These are phyloP conservation scores for Stagonosporopsis vannaccii DNA, from an alignment of 2,329 filamentous ascomycete species.

Conservation along the genomic window DNA sequence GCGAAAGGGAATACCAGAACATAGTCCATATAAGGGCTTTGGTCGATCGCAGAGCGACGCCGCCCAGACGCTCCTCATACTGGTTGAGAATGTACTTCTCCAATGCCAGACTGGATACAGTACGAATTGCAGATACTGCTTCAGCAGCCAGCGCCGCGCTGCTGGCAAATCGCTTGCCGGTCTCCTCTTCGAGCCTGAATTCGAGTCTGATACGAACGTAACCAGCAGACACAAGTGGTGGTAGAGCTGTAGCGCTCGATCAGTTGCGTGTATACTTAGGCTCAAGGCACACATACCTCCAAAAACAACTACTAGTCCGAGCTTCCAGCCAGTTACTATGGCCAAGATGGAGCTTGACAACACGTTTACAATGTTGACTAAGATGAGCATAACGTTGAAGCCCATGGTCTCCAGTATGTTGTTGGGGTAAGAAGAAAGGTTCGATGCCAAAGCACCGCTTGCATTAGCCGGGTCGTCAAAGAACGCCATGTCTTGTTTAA, in stretches of 20 bases:
- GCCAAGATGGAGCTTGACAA: conserved; percentile 74
- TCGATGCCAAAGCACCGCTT: conserved; percentile 80
- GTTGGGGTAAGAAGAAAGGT: conserved; percentile 74
- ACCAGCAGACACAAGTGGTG: conserved; percentile 61
- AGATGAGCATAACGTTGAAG: conserved; percentile 82
- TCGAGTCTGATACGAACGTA: conserved; percentile 92
- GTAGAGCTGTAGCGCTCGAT: conserved; percentile 22
- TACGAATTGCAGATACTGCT: conserved; percentile 91
- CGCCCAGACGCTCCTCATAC: conserved; percentile 69
- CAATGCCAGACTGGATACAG: conserved; percentile 87
- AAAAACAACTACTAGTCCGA: conserved; percentile 80
- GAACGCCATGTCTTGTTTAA: conserved; percentile 91
- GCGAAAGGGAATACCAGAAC: conserved; percentile 81
- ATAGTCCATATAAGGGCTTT: conserved; percentile 74
- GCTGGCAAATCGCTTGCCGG: conserved; percentile 64
- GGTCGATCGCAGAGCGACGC: conserved; percentile 63
- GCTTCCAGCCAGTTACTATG: conserved; percentile 84
- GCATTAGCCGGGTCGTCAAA: conserved; percentile 92
- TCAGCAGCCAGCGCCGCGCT: conserved; percentile 87
- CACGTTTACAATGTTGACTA: conserved; percentile 82
- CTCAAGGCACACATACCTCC: conserved; percentile 63
- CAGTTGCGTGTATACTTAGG: neutral
- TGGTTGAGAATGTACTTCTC: conserved; percentile 79
- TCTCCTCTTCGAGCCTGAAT: conserved; percentile 77
- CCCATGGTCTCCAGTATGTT: conserved; percentile 88